Conservation (phyloP, 345 rosid genomes). For the Aegle marmelos region DNA sequence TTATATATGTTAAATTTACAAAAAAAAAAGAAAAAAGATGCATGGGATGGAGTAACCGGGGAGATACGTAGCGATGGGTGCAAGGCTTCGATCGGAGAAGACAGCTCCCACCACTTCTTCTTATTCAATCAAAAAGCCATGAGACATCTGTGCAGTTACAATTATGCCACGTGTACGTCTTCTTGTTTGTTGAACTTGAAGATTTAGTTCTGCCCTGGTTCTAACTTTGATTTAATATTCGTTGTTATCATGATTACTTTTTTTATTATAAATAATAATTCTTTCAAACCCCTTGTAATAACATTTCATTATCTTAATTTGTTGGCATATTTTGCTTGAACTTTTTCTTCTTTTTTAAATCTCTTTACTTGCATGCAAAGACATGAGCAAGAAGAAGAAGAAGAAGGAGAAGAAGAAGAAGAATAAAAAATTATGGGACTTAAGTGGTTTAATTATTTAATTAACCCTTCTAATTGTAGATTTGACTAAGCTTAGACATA, state of each 20-base stretch:
- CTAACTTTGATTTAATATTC: conserved; percentile 18
- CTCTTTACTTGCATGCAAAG: conserved; percentile 27
- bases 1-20: not conserved
- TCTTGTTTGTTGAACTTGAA: not conserved
- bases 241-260: not conserved
- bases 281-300: not conserved
- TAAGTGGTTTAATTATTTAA: not conserved
- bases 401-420: not conserved
- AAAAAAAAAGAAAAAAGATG: not conserved
- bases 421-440: no score
- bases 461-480: conserved; percentile 7
- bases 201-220: no score
- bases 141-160: not conserved
- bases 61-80: conserved; percentile 75
- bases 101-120: conserved; percentile 33
- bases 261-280: not conserved
- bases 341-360: not conserved
- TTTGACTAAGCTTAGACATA: conserved; percentile 11
- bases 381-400: not conserved
- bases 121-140: not conserved
- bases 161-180: conserved; percentile 8
- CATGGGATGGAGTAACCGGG: conserved; percentile 29
- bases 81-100: conserved; percentile 55
- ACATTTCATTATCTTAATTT: not conserved
- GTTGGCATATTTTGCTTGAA: not conserved